Evolutionary conservation across 768 basidiomycete species (phyloP).

Genomic region (Postia placenta): DNA sequence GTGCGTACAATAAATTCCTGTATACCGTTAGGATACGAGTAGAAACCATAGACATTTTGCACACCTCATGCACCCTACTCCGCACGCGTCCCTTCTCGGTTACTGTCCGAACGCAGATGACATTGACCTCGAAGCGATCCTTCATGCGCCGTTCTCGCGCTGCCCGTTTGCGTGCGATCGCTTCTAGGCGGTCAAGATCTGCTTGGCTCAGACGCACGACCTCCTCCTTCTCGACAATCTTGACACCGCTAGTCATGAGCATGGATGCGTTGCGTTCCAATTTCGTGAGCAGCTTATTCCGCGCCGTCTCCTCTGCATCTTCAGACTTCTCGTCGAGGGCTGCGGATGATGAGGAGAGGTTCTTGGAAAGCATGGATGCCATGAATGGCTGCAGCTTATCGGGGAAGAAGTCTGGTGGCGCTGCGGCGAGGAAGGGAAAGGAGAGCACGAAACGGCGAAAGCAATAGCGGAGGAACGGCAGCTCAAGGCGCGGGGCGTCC

Average conservation of each 20-base stretch:
- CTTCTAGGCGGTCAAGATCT: slow-evolving; percentile 77
- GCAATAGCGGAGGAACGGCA: slow-evolving; percentile 85
- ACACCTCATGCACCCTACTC: slow-evolving; percentile 81
- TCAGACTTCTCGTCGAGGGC: slow-evolving; percentile 50
- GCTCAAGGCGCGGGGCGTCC: slow-evolving; percentile 51
- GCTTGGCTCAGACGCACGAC: slow-evolving; percentile 83
- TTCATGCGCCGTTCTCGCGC: slow-evolving; percentile 39
- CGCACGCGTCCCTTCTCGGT: slow-evolving; percentile 81
- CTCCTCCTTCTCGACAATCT: slow-evolving; percentile 79
- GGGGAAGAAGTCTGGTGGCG: slow-evolving; percentile 88
- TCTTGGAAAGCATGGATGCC: slow-evolving; percentile 73
- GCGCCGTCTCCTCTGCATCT: slow-evolving; percentile 50
- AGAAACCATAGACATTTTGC: slow-evolving; percentile 18
- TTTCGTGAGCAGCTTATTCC: slow-evolving; percentile 67
- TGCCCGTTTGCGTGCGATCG: slow-evolving; percentile 57
- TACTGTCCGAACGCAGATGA: slow-evolving; percentile 82
- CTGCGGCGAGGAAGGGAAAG: slow-evolving; percentile 90
- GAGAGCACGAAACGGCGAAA: slow-evolving; percentile 91
- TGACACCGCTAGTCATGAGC: slow-evolving; percentile 77
- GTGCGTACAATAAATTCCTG: slow-evolving; percentile 97
- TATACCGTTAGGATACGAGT: not conserved
- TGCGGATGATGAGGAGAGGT: slow-evolving; percentile 57
- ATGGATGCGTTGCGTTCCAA: slow-evolving; percentile 81
- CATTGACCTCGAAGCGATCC: slow-evolving; percentile 81
- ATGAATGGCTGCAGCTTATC: slow-evolving; percentile 95